Conservation (phyloP, 352 stramenopile species). For the Phytophthora megakarya region DNA sequence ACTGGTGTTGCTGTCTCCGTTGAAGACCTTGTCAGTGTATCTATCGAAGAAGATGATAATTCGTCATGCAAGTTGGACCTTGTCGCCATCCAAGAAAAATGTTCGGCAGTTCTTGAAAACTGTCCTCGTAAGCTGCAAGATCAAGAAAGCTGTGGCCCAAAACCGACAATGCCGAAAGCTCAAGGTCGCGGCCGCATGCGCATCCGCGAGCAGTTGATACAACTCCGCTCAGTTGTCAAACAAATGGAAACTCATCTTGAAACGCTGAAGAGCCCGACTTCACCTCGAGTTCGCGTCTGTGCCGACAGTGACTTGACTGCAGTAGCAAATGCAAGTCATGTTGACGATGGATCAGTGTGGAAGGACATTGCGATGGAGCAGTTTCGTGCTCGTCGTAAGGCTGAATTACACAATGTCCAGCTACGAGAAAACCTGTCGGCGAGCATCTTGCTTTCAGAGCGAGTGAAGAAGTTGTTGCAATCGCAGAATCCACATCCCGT, state of each 20-base stretch:
- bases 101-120: not conserved
- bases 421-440: slow-evolving; percentile 9
- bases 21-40: not conserved
- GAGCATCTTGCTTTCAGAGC: slow-evolving; percentile 1
- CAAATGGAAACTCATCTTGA: slow-evolving; percentile 12
- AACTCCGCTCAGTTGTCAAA: slow-evolving; percentile 12
- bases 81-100: not conserved
- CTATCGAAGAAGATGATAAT: not conserved
- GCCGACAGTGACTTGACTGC: not conserved
- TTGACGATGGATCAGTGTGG: too few relatives aligned
- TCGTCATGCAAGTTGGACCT: not conserved
- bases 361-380: slow-evolving; percentile 1
- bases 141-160: not conserved
- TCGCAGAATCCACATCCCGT: not conserved
- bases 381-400: slow-evolving; percentile 3
- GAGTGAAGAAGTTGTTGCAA: slow-evolving; percentile 4
- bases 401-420: slow-evolving; percentile 6
- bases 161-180: not conserved
- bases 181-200: slow-evolving; percentile 2
- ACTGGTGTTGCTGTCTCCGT: not conserved
- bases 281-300: not conserved
- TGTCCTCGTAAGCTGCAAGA: not conserved
- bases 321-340: not conserved
- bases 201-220: slow-evolving; percentile 12
- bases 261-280: slow-evolving; percentile 6